Evolutionary conservation across 768 basidiomycete species (phyloP).

Genomic region (Paxillus ammoniavirescens): DNA sequence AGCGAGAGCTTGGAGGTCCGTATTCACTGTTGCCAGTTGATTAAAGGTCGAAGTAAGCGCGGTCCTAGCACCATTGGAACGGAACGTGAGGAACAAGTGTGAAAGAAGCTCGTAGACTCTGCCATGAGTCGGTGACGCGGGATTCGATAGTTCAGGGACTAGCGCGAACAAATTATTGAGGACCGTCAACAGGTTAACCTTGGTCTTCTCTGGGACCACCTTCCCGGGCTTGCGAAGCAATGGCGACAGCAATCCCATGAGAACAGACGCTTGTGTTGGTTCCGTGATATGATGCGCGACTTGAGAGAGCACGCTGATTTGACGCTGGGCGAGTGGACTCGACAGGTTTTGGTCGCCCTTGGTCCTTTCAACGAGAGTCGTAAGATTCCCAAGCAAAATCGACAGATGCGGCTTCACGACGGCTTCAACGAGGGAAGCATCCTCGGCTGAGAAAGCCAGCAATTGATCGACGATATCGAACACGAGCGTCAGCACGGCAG

Average conservation of each 20-base stretch:
- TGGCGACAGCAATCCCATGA: slow-evolving; percentile 74
- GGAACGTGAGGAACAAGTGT: slow-evolving; percentile 73
- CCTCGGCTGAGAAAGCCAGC: slow-evolving; percentile 51
- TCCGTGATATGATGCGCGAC: slow-evolving; percentile 75
- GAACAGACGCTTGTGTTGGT: slow-evolving; percentile 64
- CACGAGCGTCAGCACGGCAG: slow-evolving; percentile 72
- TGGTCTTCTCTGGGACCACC: slow-evolving; percentile 81
- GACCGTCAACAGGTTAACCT: slow-evolving; percentile 77
- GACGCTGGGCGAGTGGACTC: slow-evolving; percentile 72
- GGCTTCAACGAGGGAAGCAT: slow-evolving; percentile 45
- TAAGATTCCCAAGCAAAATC: slow-evolving; percentile 67
- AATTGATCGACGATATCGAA: slow-evolving; percentile 85
- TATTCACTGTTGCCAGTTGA: slow-evolving; percentile 37
- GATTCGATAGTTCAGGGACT: slow-evolving; percentile 58
- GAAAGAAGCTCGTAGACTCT: slow-evolving; percentile 69
- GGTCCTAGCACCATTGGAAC: slow-evolving; percentile 67
- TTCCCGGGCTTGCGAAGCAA: slow-evolving; percentile 76
- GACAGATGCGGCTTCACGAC: slow-evolving; percentile 73
- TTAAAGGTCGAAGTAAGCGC: slow-evolving; percentile 67
- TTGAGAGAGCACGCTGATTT: slow-evolving; percentile 77
- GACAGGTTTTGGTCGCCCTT: slow-evolving; percentile 50
- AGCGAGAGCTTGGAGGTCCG: slow-evolving; percentile 48
- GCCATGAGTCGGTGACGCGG: slow-evolving; percentile 40
- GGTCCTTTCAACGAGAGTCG: slow-evolving; percentile 62
- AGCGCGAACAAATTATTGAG: slow-evolving; percentile 63